Evolutionary conservation across 495 filamentous ascomycete genomes (phyloP), one percentile per base, ranked within the genome.

Genomic region (Penicillium egyptiacum): DNA sequence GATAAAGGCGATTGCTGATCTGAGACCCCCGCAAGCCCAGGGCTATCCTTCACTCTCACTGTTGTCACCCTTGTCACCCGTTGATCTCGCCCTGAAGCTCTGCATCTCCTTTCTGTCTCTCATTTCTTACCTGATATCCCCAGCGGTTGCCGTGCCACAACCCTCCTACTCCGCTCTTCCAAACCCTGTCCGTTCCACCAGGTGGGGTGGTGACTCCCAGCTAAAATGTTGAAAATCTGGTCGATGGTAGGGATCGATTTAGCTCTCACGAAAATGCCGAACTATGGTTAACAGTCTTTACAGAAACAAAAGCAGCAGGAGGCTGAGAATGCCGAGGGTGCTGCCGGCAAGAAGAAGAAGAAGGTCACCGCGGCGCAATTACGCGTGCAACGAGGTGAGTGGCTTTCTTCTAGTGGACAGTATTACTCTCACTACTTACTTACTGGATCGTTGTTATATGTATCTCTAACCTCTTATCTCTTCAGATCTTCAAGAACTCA

Each of bases 211-310:
- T 66, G 56, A 58, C 54, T 70, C n/a, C 17, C 19, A 46, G 48
- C 56, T 84, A 91, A 74, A 64, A 98, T 98, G 94, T 81, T 97
- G 79, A 98, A 98, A 75, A 96, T 98, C 80, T 98, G 94, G 94
- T 96, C 92, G 71, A 96, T 98, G 92, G 92, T 96, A 79, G 44
- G 83, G 41, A 51, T 7, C 22, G 31, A 58, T 51, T 51, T 55
- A 30, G 33, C 28, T n/a, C 16, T 39, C 19, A 10, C 31, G 1
- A 9, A 25, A 11, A 44, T 2, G 8, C 28, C 17, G 23, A 45
- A 16, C 3, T 30, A 33, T 11, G 3, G 3, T 41, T 62, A n/a
- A 65, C 16, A 17, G 11, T 22, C 19, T 31, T 1, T 41, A 64
- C 63, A 96, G 90, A 95, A 96, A 79, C 90, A 95, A 72, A 68